Percentiles rank a stretch among this genome's conserved stretches.
phyloP scores from a whole-genome alignment of 345 rosid species.

The Populus tremula region DNA sequence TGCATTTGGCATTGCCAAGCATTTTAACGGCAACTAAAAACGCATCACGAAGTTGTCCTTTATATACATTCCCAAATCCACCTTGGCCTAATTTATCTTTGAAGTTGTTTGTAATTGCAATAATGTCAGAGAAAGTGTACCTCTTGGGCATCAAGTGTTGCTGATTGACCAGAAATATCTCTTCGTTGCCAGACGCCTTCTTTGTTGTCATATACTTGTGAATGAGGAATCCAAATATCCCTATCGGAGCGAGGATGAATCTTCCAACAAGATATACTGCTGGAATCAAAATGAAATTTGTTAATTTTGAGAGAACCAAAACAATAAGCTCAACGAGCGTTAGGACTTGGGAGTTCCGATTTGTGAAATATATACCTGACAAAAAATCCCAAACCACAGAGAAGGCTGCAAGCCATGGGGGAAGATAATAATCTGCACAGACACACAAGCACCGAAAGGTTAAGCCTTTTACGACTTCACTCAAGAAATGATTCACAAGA shows the following conservation, averaged over 20 bases:
- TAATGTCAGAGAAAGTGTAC: constrained; percentile 21
- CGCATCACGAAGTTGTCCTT: constrained; percentile 25
- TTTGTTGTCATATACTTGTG: constrained; percentile 19
- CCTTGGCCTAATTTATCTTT: constrained; percentile 28
- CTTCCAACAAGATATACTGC: constrained; percentile 25
- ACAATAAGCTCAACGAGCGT: background rate
- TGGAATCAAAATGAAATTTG: constrained; percentile 6
- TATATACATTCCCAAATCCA: constrained; percentile 27
- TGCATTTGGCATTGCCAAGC: constrained; percentile 11
- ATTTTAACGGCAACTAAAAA: constrained; percentile 31
- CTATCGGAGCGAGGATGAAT: constrained; percentile 29
- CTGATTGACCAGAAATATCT: background rate
- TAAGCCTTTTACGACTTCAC: background rate
- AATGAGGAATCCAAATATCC: constrained; percentile 22
- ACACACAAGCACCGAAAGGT: background rate
- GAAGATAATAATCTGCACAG: constrained; percentile 10
- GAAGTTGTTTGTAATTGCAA: constrained; percentile 22
- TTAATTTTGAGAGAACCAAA: constrained; percentile 1
- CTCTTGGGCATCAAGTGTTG: constrained; percentile 10
- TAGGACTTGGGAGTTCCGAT: background rate
- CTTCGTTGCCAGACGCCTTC: constrained; percentile 1
- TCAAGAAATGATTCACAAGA: background rate
- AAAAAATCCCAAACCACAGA: background rate
- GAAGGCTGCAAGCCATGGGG: background rate
- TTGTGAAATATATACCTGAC: constrained; percentile 11